Base-by-base conservation (phyloP, 345 rosid genomes). In the Rubroshorea leprosula region DNA sequence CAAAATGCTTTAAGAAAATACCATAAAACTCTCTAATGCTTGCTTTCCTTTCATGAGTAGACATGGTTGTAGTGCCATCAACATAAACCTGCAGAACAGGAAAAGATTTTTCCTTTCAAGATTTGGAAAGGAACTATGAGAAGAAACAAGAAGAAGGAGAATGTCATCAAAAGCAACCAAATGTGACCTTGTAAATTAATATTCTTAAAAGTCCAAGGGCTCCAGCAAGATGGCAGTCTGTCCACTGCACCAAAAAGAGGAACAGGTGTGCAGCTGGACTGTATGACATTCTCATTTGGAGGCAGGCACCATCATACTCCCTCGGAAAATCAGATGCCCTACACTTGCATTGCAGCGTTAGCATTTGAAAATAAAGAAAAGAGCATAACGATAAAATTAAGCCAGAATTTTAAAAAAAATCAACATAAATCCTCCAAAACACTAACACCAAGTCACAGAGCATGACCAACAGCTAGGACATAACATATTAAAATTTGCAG, bases 271-370 rank as follows among this genome's bases (percentile, higher is more conserved):
- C 91, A 56, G 82, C 83, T 20, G 91, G 83, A 72, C 88, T 78
- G 64, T 82, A 85, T 13, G 91, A 85, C 79, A 85, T 72, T 71
- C 88, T 74, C 91, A 82, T 82, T 61, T 85, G 91, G 60, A 85
- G 76, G 61, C 91, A 85, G 39, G 85, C 82, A 13, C 86, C 91
- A 62, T 80, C 83, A 50, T 68, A 82, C 29, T 80, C 88, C 62
- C 87, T 70, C 0, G 83, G 76, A 57, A 76, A 72, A 72, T 80
- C 87, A 0, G 91, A 72, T 3, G 88, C 91, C 79, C 91, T 82
- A 76, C 64, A 64, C 22, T 14, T 58, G 19, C 26, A 68, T 25
- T 23, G 23, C 22, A 13, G 6, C 26, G 48, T 22, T 9, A 65
- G 24, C 20, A 62, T 23, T 58, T 41, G 20, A 53, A 54, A 23